Evolutionary conservation across 495 filamentous ascomycete genomes (phyloP).

Genomic region (Lepidopterella palustris): DNA sequence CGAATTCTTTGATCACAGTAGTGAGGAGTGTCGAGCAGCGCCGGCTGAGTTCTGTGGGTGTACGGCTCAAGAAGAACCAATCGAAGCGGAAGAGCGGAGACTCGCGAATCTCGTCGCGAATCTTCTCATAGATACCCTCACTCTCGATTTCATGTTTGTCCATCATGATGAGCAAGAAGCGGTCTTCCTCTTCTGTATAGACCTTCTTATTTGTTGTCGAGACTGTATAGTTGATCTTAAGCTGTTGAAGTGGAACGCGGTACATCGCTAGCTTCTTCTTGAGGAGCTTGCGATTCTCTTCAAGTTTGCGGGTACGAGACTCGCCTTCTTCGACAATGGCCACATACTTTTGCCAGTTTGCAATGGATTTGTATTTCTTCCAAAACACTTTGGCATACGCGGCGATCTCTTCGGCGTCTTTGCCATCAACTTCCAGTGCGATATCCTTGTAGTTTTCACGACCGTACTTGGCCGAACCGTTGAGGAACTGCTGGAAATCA

Average conservation of each 20-base stretch:
- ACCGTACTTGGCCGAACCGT: slow-evolving; percentile 87
- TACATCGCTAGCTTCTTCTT: slow-evolving; percentile 93
- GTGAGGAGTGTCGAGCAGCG: slow-evolving; percentile 91
- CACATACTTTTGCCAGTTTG: slow-evolving; percentile 80
- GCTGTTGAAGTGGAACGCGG: slow-evolving; percentile 90
- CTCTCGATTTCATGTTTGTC: slow-evolving; percentile 72
- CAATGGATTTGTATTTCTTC: slow-evolving; percentile 81
- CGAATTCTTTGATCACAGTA: slow-evolving; percentile 90
- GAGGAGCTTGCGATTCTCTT: slow-evolving; percentile 90
- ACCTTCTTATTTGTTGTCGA: slow-evolving; percentile 99
- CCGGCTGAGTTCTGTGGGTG: slow-evolving; percentile 83
- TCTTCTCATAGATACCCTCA: slow-evolving; percentile 38
- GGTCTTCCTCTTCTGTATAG: slow-evolving; percentile 97
- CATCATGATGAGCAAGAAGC: slow-evolving; percentile 89
- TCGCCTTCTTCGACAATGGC: slow-evolving; percentile 86
- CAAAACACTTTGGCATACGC: slow-evolving; percentile 93
- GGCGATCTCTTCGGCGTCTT: slow-evolving; percentile 74
- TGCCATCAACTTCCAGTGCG: slow-evolving; percentile 85
- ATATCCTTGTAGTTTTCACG: slow-evolving; percentile 77
- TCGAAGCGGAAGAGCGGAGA: slow-evolving; percentile 95
- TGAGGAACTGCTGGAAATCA: slow-evolving; percentile 97
- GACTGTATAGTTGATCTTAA: slow-evolving; percentile 97
- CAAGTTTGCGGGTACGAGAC: slow-evolving; percentile 76
- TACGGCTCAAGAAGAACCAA: slow-evolving; percentile 97
- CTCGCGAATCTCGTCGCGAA: slow-evolving; percentile 64